Percentiles rank a stretch among this genome's conserved stretches.
Conservation (phyloP, 2,329 filamentous ascomycete species). For the Colletotrichum incanum region DNA sequence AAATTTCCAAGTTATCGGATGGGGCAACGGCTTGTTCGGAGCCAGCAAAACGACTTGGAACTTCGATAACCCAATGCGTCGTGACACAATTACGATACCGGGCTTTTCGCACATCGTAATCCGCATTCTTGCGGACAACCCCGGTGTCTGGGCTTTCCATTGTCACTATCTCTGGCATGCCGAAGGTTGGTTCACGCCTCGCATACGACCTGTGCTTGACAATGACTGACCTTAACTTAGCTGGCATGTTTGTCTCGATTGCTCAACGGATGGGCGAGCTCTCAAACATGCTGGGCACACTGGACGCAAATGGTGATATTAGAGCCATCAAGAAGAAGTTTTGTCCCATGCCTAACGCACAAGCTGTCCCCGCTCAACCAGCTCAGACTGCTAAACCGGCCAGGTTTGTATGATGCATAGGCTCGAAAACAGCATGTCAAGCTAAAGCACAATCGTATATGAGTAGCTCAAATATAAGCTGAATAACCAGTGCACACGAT, state of each 20-base stretch:
- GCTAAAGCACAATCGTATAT: neutral
- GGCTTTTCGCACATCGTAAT: constrained; percentile 69
- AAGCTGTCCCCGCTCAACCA: neutral
- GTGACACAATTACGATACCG: constrained; percentile 66
- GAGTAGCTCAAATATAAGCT: neutral
- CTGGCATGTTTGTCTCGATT: constrained; percentile 38
- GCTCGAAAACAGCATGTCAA: neutral
- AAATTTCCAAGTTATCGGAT: constrained; percentile 65
- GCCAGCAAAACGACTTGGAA: constrained; percentile 45
- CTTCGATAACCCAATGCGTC: constrained; percentile 54
- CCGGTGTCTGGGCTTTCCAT: constrained; percentile 72
- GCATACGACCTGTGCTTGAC: no score
- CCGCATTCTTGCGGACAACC: constrained; percentile 70
- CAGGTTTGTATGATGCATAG: neutral
- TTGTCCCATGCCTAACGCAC: constrained; percentile 19
- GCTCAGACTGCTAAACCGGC: neutral
- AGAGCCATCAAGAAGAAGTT: constrained; percentile 38
- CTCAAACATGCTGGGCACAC: constrained; percentile 7
- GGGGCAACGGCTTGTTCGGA: constrained; percentile 53
- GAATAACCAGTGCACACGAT: neutral
- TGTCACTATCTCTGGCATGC: constrained; percentile 74
- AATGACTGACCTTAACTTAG: constrained; percentile 8
- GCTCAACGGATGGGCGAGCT: constrained; percentile 40
- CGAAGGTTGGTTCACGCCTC: constrained; percentile 51
- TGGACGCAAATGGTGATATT: constrained; percentile 8